These are phyloP conservation scores for Erucastrum elatum DNA, from an alignment of 345 rosid genomes.

Conservation along the genomic window DNA sequence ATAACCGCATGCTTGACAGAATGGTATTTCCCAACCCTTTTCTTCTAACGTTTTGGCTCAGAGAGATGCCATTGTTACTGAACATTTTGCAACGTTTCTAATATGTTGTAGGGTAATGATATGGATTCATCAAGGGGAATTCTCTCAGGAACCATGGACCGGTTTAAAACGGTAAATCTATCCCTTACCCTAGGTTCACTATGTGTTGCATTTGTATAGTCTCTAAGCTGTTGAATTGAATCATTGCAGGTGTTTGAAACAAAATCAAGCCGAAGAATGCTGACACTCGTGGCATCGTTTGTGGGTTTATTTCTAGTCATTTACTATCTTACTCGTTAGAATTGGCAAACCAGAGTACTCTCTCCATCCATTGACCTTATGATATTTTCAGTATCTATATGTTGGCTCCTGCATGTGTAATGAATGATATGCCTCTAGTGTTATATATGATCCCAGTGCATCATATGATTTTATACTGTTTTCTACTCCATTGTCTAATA, in stretches of 20 bases:
- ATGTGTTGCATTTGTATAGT: not conserved
- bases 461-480: not conserved
- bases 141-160: constrained; percentile 95
- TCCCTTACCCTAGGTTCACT: not conserved
- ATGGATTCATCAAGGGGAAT: constrained; percentile 94
- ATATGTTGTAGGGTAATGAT: constrained; percentile 68
- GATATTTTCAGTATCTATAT: constrained; percentile 1
- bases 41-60: not conserved
- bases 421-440: not conserved
- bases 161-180: constrained; percentile 71
- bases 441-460: constrained; percentile 20
- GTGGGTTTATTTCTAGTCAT: constrained; percentile 76
- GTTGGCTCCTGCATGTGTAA: constrained; percentile 18
- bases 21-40: constrained; percentile 52
- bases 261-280: constrained; percentile 87
- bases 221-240: constrained; percentile 16
- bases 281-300: constrained; percentile 81
- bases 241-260: constrained; percentile 78
- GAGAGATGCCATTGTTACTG: constrained; percentile 20
- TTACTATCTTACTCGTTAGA: constrained; percentile 83
- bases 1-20: constrained; percentile 82
- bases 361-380: constrained; percentile 14
- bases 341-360: not conserved
- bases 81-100: constrained; percentile 17
- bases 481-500: no score